Evolutionary conservation across 2,329 filamentous ascomycete species (phyloP), one percentile per base, ranked within the genome.

Genomic region (Penicillium paneum): DNA sequence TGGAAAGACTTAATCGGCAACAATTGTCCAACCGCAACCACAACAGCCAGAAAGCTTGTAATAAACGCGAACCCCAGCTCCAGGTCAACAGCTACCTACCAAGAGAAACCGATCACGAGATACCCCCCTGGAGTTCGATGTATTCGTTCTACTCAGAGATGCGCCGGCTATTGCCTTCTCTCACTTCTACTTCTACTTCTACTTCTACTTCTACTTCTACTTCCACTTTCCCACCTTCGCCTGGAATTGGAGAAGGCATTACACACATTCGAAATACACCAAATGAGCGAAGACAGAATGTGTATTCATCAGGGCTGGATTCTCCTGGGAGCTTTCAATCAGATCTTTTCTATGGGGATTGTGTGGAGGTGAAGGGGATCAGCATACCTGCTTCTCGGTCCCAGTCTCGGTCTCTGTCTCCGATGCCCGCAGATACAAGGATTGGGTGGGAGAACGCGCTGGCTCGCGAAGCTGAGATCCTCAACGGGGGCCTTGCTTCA

Each of bases 61-160:
- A 31, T 4, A 24, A 21, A 4, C 17, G 43, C 26, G 29, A 43
- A 17, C 11, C 24, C 8, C 29, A 19, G 15, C 21, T 29, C 15
- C 26, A 31, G 3, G 3, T 47, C 26, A 42, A 41, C 17, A 7
- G 26, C n/a, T 21, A 17, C 10, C 5, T 44, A 12, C 39, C 46
- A 17, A 21, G 1, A 3, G 46, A 28, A 3, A 39, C 44, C 10
- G 46, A 54, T 6, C 52, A 54, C 8, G 46, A 50, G 7, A 21
- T 54, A 28, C 52, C 52, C 0, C 52, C 39, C n/a, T 54, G 52
- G 52, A 54, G 52, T 32, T 39, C 46, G 2, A 8, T 50, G 28
- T 54, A 44, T 21, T 54, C 52, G 15, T 28, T 10, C 3, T 50
- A 44, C 11, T 50, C 39, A 8, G 52, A 54, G 28, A 34, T 50